Percentiles rank a stretch among this genome's conserved stretches.
phyloP scores from a whole-genome alignment of 2,329 filamentous ascomycete genomes.

The Fusarium secorum region DNA sequence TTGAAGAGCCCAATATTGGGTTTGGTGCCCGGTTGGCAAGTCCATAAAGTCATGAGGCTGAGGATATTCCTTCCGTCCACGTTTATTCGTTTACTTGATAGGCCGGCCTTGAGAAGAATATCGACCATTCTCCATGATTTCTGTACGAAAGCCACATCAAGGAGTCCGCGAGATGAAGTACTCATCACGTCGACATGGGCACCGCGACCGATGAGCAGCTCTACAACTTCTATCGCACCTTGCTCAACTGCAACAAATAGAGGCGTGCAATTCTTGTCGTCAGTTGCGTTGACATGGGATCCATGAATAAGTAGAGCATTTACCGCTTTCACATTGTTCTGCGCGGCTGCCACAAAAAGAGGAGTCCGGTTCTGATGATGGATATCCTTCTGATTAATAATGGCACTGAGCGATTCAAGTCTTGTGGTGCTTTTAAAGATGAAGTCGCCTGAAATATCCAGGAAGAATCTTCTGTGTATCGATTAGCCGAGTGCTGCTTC shows the following conservation, averaged over 20 bases:
- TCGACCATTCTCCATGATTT: neutral
- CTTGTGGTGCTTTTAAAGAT: neutral
- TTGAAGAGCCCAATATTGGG: neutral
- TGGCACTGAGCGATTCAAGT: neutral
- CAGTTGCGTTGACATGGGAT: rapidly evolving
- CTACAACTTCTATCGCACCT: neutral
- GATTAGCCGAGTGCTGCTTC: neutral
- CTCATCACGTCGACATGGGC: neutral
- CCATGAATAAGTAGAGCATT: neutral
- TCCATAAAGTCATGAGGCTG: neutral
- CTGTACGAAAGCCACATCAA: neutral
- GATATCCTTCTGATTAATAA: neutral
- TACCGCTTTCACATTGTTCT: neutral
- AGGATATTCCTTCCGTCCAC: neutral
- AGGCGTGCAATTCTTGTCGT: neutral
- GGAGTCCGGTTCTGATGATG: neutral
- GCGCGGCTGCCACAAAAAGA: neutral
- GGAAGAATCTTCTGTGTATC: neutral
- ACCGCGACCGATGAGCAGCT: neutral
- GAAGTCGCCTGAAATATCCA: neutral
- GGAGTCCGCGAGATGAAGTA: neutral
- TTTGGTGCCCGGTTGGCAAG: neutral
- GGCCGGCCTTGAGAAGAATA: neutral
- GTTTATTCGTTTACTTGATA: neutral
- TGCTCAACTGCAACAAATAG: neutral